phyloP scores from a whole-genome alignment of 1,139 yeast genomes.

The Candida tropicalis region DNA sequence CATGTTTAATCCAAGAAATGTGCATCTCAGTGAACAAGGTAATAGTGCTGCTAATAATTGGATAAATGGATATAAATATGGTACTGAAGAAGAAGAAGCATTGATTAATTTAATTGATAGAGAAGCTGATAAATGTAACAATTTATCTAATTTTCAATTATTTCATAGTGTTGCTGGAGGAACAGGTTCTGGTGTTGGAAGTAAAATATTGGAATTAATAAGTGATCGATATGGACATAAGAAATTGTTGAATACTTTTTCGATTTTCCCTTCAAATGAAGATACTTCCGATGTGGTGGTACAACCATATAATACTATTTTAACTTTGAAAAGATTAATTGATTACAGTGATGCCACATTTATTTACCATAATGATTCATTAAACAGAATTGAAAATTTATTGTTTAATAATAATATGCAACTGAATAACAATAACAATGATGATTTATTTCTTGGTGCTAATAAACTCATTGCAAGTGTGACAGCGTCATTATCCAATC shows the following conservation, averaged over 20 bases:
- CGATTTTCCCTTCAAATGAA: slow-evolving; percentile 81
- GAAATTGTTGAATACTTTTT: slow-evolving; percentile 80
- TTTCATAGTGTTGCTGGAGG: slow-evolving; percentile 99
- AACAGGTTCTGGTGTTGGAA: slow-evolving; percentile 95
- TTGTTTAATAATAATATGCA: slow-evolving; percentile 29
- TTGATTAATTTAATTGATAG: slow-evolving; percentile 82
- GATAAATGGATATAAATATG: slow-evolving; percentile 88
- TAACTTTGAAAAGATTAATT: slow-evolving; percentile 78
- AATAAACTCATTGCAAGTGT: slow-evolving; percentile 86
- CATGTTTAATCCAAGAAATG: slow-evolving; percentile 82
- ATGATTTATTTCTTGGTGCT: slow-evolving; percentile 65
- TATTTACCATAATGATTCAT: slow-evolving; percentile 88
- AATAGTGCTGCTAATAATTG: slow-evolving; percentile 96
- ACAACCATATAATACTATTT: slow-evolving; percentile 89
- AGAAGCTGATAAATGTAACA: slow-evolving; percentile 90
- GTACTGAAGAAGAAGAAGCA: slow-evolving; percentile 67
- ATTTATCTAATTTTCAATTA: slow-evolving; percentile 85
- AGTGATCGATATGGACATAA: slow-evolving; percentile 80
- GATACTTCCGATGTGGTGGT: slow-evolving; percentile 90
- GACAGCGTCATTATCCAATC: slow-evolving; percentile 82
- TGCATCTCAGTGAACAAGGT: slow-evolving; percentile 78
- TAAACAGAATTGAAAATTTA: slow-evolving; percentile 64
- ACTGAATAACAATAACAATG: background rate
- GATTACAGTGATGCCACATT: slow-evolving; percentile 85
- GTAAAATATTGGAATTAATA: slow-evolving; percentile 72